Evolutionary conservation across 345 rosid genomes (phyloP), one percentile per base, ranked within the genome.

Genomic region (Raphanus sativus): DNA sequence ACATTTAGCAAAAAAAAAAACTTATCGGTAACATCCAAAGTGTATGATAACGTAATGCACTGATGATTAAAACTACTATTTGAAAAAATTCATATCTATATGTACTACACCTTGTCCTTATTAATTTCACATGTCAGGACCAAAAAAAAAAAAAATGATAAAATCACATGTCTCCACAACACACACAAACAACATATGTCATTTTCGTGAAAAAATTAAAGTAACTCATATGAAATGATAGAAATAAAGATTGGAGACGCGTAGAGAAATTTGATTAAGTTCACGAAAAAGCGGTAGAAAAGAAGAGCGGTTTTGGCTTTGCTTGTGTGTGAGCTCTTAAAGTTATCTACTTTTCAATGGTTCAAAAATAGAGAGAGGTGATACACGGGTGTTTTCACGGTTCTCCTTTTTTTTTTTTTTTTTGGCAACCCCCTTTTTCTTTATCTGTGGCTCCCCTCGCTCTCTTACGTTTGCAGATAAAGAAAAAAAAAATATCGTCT

Each of bases 241-340:
- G 33, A 66, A 65, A 33, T 17, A 60, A 60, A 48, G 55, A 24
- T 8, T 13, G 45, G 42, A 32, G 77, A 71, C 62, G 71, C 82
- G 75, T 69, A 68, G 0, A 15, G 62, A 79, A 75, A 79, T 74
- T 85, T 87, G 84, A 89, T 87, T 86, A 81, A 77, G 77, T 25
- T 90, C 96, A 89, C 88, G 96, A 83, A 81, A 42, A 87, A 90
- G 87, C 68, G 82, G 81, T 69, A 84, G 84, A 80, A 83, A 68
- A 64, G 60, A 71, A 74, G 81, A 76, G 68, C 75, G 71, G 83
- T 83, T 87, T 38, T 38, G 45, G 45, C 45, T 38, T 38, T 83
- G 86, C 85, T 81, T 80, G 86, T 84, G 79, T 81, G 84, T 76
- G 34, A 67, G 62, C 76, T 86, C 82, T 83, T 36, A 89, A 82